These are phyloP conservation scores for Ploettnerulaceae sp. DNA, from an alignment of 2,329 filamentous ascomycete species.

Conservation along the genomic window DNA sequence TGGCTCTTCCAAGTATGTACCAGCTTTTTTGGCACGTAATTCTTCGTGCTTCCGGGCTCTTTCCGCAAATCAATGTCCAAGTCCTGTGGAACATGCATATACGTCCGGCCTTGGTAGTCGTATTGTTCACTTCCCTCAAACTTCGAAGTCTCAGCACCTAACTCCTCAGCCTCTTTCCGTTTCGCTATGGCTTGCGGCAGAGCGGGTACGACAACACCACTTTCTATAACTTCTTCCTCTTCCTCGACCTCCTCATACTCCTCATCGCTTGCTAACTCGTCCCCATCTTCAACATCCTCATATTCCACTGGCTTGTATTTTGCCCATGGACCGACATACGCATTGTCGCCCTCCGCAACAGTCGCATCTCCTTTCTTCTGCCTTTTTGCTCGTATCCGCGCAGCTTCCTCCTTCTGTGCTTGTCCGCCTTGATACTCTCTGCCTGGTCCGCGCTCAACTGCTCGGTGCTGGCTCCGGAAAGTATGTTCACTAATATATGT, in stretches of 20 bases:
- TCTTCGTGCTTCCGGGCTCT: constrained; percentile 73
- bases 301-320: constrained; percentile 69
- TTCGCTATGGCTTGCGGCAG: constrained; percentile 49
- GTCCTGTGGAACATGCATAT: constrained; percentile 95
- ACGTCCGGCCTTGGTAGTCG: constrained; percentile 93
- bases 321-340: constrained; percentile 95
- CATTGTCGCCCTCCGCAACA: constrained; percentile 78
- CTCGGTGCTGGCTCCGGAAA: constrained; percentile 82
- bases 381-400: constrained; percentile 63
- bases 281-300: constrained; percentile 69
- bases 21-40: constrained; percentile 92
- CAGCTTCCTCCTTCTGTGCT: constrained; percentile 66
- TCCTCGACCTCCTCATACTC: constrained; percentile 76
- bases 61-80: constrained; percentile 80
- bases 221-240: constrained; percentile 61
- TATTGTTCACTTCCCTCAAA: constrained; percentile 81
- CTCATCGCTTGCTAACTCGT: constrained; percentile 69
- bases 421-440: constrained; percentile 50
- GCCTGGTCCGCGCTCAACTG: constrained; percentile 63
- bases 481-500: constrained; percentile 85
- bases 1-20: constrained; percentile 86
- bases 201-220: constrained; percentile 55
- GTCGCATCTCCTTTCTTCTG: constrained; percentile 81
- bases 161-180: constrained; percentile 52
- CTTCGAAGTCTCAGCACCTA: constrained; percentile 72